A percentile compares a stretch with the other conserved stretches of the same genome.
Evolutionary conservation across 139 green algal genomes (phyloP).

Genomic region (Pleodorina starrii): DNA sequence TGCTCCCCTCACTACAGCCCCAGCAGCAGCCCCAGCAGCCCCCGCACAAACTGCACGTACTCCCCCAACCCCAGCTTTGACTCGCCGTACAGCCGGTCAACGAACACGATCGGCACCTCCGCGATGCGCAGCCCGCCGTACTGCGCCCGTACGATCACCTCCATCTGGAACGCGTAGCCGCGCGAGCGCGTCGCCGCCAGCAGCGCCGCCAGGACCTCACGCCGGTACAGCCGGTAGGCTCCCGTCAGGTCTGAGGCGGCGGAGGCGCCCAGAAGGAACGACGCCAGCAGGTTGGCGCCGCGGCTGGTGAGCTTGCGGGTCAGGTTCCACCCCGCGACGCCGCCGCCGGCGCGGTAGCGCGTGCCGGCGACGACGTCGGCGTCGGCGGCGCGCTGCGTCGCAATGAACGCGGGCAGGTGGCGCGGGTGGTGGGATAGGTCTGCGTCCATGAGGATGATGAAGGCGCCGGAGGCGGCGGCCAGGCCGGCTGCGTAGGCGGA

Average conservation of each 20-base stretch:
- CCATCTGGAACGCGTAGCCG: conserved; percentile 98
- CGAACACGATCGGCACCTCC: conserved; percentile 99
- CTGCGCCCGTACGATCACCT: conserved; percentile 92
- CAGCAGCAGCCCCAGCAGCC: conserved; percentile 89
- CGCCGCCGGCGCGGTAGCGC: conserved; percentile 84
- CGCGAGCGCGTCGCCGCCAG: conserved; percentile 59
- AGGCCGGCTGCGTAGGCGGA: conserved; percentile 66
- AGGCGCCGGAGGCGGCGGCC: conserved; percentile 72
- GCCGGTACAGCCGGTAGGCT: conserved; percentile 92
- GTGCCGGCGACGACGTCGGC: conserved; percentile 94
- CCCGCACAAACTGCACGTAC: conserved; percentile 89
- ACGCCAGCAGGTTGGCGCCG: conserved; percentile 94
- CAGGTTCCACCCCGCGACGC: conserved; percentile 94
- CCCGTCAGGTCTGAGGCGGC: conserved; percentile 90
- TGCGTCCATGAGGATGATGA: conserved; percentile 97
- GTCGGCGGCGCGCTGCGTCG: conserved; percentile 71
- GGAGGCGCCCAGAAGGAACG: conserved; percentile 77
- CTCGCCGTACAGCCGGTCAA: conserved; percentile 94
- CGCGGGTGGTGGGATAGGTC: conserved; percentile 95
- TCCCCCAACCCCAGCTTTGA: conserved; percentile 95
- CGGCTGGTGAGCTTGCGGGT: conserved; percentile 91
- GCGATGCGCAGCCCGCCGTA: conserved; percentile 70
- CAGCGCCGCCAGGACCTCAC: conserved; percentile 64
- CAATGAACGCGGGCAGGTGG: conserved; percentile 52
- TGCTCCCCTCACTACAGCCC: too few species aligned